A percentile compares a stretch with the other conserved stretches of the same genome.
Conservation (phyloP, 2,329 filamentous ascomycete species). For the Leptodontidium sp. region DNA sequence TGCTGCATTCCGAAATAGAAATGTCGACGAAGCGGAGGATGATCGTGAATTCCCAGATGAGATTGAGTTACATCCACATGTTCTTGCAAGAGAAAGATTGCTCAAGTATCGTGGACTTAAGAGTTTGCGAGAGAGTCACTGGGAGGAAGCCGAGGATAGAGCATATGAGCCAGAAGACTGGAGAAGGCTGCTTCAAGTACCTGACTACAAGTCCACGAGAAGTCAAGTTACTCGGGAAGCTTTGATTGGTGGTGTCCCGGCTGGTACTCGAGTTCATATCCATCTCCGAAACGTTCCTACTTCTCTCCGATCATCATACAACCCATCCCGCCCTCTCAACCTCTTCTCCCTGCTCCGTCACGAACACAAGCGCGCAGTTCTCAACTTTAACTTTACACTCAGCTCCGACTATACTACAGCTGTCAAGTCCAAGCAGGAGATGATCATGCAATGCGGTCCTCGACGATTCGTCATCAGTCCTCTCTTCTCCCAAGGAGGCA, state of each 20-base stretch:
- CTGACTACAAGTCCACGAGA: constrained; percentile 88
- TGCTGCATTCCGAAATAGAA: constrained; percentile 79
- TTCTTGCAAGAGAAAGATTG: constrained; percentile 84
- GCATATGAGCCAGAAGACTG: constrained; percentile 91
- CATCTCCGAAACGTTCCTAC: constrained; percentile 70
- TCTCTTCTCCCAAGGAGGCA: constrained; percentile 87
- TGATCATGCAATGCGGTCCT: constrained; percentile 90
- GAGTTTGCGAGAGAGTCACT: constrained; percentile 84
- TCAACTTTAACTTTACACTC: constrained; percentile 90
- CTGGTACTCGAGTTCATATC: constrained; percentile 84
- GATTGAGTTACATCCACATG: constrained; percentile 90
- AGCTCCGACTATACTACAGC: constrained; percentile 78
- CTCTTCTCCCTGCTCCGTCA: constrained; percentile 90
- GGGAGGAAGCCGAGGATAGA: constrained; percentile 88
- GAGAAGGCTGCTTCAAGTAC: constrained; percentile 83
- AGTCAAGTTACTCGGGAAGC: constrained; percentile 82
- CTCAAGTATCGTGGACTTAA: constrained; percentile 91
- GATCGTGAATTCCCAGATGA: constrained; percentile 97
- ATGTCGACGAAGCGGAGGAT: constrained; percentile 82
- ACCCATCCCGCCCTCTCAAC: constrained; percentile 68
- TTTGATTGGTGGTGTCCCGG: constrained; percentile 83
- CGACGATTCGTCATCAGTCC: constrained; percentile 89
- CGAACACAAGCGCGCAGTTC: constrained; percentile 90
- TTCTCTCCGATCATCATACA: constrained; percentile 60
- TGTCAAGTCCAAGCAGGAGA: constrained; percentile 89